phyloP scores from a whole-genome alignment of 2,329 filamentous ascomycete genomes.

The Exophiala lecanii-corni region DNA sequence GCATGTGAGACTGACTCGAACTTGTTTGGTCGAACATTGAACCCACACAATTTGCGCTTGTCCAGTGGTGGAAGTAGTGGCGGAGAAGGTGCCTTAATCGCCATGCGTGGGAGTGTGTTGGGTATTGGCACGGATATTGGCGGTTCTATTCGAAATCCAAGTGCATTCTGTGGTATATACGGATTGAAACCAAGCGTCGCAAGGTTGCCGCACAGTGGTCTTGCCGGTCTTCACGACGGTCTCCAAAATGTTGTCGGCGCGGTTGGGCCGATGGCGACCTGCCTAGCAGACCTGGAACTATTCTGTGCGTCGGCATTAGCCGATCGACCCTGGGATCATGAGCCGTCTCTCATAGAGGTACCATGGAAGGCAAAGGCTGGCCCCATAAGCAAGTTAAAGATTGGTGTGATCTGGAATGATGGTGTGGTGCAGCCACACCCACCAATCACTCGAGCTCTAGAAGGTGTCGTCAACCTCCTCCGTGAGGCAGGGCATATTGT shows the following conservation, averaged over 20 bases:
- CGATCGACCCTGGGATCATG: conserved; percentile 48
- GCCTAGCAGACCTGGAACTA: conserved; percentile 43
- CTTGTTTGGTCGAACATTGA: conserved; percentile 40
- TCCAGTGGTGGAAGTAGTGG: conserved; percentile 52
- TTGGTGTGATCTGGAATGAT: conserved; percentile 63
- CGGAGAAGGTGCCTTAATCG: conserved; percentile 53
- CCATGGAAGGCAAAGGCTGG: conserved; percentile 39
- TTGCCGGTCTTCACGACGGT: conserved; percentile 9
- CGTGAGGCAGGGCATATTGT: conserved; percentile 46
- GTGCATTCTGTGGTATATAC: conserved; percentile 48
- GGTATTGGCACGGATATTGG: conserved; percentile 52
- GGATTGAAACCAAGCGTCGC: conserved; percentile 44
- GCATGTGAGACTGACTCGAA: conserved; percentile 30
- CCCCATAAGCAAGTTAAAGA: conserved; percentile 37
- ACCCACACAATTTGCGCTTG: conserved; percentile 49
- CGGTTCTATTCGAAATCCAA: conserved; percentile 37
- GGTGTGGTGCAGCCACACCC: conserved; percentile 61
- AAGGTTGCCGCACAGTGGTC: conserved; percentile 6
- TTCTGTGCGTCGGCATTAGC: conserved; percentile 39
- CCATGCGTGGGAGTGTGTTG: conserved; percentile 47
- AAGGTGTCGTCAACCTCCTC: conserved; percentile 41
- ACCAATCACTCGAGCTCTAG: conserved; percentile 51
- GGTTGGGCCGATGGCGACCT: conserved; percentile 52
- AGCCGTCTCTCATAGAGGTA: conserved; percentile 49
- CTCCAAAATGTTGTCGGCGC: conserved; percentile 39